Evolutionary conservation across 768 basidiomycete genomes (phyloP), one percentile per base, ranked within the genome.

Genomic region (Leccinum subgranulosum): DNA sequence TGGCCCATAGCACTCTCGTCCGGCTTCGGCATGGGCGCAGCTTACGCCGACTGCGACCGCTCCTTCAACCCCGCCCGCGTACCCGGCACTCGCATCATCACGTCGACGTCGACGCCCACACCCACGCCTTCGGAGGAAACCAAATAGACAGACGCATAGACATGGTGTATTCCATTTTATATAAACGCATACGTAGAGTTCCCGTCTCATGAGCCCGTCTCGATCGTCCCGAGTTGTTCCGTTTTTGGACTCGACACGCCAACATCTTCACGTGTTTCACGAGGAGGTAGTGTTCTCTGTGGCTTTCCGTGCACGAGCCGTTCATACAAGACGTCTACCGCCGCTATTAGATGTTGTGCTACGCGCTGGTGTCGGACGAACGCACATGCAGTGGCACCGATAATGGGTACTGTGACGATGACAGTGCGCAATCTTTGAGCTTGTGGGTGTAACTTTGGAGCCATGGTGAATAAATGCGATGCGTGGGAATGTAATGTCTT

Each of bases 31-130:
- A 81, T 86, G 41, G 93, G 93, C 45, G 84, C 85, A 53, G 92
- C 93, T 28, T 94, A 92, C 69, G 86, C 90, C 29, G 93, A 95
- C 80, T 94, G 93, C 75, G 91, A 96, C 76, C 84, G 92, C 51
- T 87, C 89, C 15, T 96, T 95, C 84, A 94, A 94, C 76, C 89
- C 92, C 19, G 88, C 93, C 49, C 83, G 92, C 66, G 83, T 94
- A 71, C 86, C 92, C 19, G 93, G 93, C 58, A 89, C 87, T 47
- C 84, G 89, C 60, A 81, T 94, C 68, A 73, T 93, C 64, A 78
- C 80, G 49, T 63, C 69, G 59, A 41, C 10, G 3, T 23, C 23
- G 23, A 23, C 23, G 23, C 23, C 23, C 23, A 23, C 23, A 41
- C 39, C 39, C 39, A 41, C 39, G n/a, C 39, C 39, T 41, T 45